Evolutionary conservation across 495 filamentous ascomycete genomes (phyloP), one percentile per base, ranked within the genome.

Genomic region (Aspergillus cavernicola): DNA sequence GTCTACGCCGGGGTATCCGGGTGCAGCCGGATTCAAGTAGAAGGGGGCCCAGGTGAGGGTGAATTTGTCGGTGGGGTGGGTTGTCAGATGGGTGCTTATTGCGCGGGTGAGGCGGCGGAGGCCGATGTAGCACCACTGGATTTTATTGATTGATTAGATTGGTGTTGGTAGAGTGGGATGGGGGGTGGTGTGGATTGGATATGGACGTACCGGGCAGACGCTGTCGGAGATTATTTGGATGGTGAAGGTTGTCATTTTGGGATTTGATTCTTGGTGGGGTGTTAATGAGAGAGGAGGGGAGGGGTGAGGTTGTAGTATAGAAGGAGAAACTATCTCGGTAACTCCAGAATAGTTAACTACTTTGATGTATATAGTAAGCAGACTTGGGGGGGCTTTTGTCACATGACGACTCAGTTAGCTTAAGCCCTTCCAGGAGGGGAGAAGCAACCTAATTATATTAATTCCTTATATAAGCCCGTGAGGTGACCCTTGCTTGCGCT

Each of bases 41-140:
- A 84, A 96, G 0, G 90, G 85, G 44, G 79, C 76, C 87, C 87
- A 95, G 49, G 73, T 78, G 1, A 86, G 78, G 15, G 69, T 75
- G 73, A 93, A 92, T 40, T 77, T 87, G 68, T 92, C 87, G 29
- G 67, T 60, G 1, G 86, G 80, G 44, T 86, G 66, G 20, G 65
- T 63, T 43, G 71, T 63, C 56, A 82, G 80, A 73, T 88, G 88
- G n/a, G 73, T 60, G 3, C 66, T 55, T 56, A 95, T 92, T 23
- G 85, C 89, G 36, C 73, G 73, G 32, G 85, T 78, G 9, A 95
- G 81, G 33, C 87, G 83, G 50, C 80, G 83, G 61, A 87, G 86
- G 61, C 89, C 89, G n/a, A 95, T 73, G 65, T 89, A 95, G 76
- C 90, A 96, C 87, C 72, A 75, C 72, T 75, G 37, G n/a, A n/a